Evolutionary conservation across 2,329 filamentous ascomycete species (phyloP).

Genomic region (Seiridium cupressi): DNA sequence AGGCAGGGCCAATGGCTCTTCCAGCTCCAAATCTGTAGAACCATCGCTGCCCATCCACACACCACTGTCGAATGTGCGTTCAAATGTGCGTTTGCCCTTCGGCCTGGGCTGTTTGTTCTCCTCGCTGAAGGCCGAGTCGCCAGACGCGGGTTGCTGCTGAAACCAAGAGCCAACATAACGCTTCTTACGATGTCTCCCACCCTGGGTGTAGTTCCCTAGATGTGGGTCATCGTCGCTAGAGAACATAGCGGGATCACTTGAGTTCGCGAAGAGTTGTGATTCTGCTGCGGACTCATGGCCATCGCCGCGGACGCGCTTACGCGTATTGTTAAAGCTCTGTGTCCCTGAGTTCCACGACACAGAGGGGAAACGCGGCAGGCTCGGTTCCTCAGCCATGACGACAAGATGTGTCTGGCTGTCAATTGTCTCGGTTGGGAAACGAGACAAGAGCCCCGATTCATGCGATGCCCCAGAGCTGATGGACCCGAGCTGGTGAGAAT

Average conservation of each 20-base stretch:
- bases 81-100: conserved; percentile 50
- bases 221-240: conserved; percentile 71
- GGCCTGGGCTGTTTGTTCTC: conserved; percentile 33
- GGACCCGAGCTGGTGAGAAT: neutral
- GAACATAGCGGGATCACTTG: conserved; percentile 70
- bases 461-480: too few species aligned
- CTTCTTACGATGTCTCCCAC: conserved; percentile 53
- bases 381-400: conserved; percentile 34
- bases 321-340: conserved; percentile 28
- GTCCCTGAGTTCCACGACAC: conserved; percentile 29
- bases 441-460: too few species aligned
- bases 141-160: conserved; percentile 53
- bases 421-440: too few species aligned
- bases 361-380: conserved; percentile 30
- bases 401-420: neutral
- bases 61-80: conserved; percentile 65
- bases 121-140: conserved; percentile 42
- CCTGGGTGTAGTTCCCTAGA: conserved; percentile 61
- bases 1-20: conserved; percentile 34
- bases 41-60: conserved; percentile 66
- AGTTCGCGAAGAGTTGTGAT: conserved; percentile 47
- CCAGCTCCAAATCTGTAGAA: conserved; percentile 43
- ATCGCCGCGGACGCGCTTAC: conserved; percentile 36
- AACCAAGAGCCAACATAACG: conserved; percentile 69
- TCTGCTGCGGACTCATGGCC: conserved; percentile 16